Base-by-base conservation (phyloP, 768 basidiomycete genomes). In the Favolaschia claudopus region DNA sequence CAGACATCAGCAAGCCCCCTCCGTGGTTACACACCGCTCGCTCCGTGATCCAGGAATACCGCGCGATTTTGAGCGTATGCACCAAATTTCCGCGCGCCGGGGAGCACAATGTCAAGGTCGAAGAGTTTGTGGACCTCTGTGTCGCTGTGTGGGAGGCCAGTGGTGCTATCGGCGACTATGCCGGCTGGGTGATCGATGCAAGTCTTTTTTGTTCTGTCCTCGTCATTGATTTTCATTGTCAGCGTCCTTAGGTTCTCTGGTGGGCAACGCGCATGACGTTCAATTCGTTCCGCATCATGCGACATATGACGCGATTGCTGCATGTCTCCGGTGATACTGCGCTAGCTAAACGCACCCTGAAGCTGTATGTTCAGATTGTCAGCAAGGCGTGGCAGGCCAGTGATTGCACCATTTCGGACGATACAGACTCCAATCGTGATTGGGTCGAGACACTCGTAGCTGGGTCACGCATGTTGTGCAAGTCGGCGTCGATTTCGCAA, bases 231-330 rank as follows among this genome's bases (percentile, higher is more conserved):
- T 56, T 44, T 54, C 37, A 40, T 46, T 20, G 60, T 34, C 25
- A 19, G n/a, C 24, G 7, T 47, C 37, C 42, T 31, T 71, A 92
- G 91, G 84, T 94, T 20, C 82, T 98, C 2, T 96, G 94, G 91
- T 95, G 94, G 94, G 91, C 94, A 1, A 95, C 94, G 9, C 87
- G 89, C 20, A 83, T 95, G 20, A 99, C 96, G 0, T 97, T 98
- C 80, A 95, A 97, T 69, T 96, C 93, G 0, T 90, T 89, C 58
- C 85, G 88, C 9, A 77, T 98, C 8, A 84, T 93, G 52, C 88
- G 96, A 1, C 92, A 97, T 72, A 88, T 98, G 81, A 86, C 87
- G 27, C 86, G 90, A 1, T 74, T 96, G 2, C 74, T 92, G 15
- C 84, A 86, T 55, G 82, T 85, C 13, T 79, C 83, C 0, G 86